Evolutionary conservation across 2,329 filamentous ascomycete species (phyloP), one percentile per base, ranked within the genome.

Genomic region (Sporothrix humicola): DNA sequence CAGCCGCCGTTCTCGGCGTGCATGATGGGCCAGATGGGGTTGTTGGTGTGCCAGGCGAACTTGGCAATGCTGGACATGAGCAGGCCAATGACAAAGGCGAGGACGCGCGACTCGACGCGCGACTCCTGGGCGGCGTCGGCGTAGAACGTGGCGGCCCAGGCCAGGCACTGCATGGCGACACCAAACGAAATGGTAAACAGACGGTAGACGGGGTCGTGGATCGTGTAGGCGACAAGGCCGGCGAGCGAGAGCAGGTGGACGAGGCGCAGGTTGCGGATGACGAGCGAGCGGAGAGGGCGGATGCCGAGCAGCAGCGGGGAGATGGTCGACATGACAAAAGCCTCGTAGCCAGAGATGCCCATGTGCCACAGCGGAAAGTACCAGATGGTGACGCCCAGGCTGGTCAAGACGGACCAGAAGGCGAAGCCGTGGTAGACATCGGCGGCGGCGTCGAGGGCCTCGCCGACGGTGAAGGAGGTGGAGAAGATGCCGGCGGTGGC

Each of bases 361-460:
- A 99, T 99, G 81, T 98, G 90, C 96, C 96, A 99, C 12, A 99
- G 88, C 15, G 96, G 96, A 81, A 99, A 99, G 82, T 97, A 99
- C 96, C 96, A 99, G 61, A 99, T 92, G 58, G 93, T 87, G 61
- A 99, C 86, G 37, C 94, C 95, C 71, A 99, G 86, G 75, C 94
- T 94, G 74, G 96, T 99, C 77, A 98, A 85, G 80, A 95, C 92
- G 10, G 95, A 94, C 96, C 96, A 99, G 83, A 98, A 98, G 73
- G 96, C 90, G 80, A 95, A 98, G 74, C 95, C 96, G 82, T 95
- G 94, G 82, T 98, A 98, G 71, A 97, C 88, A 84, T 98, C 93
- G 52, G 95, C 94, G 31, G 88, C 88, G 12, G 94, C 93, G 81
- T 98, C 94, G 71, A 98, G 83, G 71, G 93, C 86, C 77, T 92